Conservation (phyloP, 2,329 filamentous ascomycete species). For the Malbranchea cinnamomea region DNA sequence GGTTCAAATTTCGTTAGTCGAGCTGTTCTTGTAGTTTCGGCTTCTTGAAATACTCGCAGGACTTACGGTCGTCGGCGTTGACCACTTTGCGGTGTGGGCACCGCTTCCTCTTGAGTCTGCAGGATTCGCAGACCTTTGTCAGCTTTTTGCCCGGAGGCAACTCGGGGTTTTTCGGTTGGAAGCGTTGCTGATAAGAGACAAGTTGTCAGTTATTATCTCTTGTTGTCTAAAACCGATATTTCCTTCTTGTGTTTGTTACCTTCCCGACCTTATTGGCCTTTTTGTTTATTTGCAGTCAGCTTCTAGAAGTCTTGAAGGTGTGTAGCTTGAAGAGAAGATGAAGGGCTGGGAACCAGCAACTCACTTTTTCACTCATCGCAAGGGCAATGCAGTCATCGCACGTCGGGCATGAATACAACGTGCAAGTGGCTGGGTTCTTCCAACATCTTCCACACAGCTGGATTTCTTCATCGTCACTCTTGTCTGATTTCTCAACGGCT, state of each 20-base stretch:
- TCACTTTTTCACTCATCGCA: conserved; percentile 12
- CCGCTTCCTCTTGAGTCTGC: conserved; percentile 11
- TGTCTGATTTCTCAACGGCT: background rate
- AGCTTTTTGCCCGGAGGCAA: conserved; percentile 11
- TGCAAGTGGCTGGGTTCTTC: conserved; percentile 11
- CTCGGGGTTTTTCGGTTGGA: conserved; percentile 10
- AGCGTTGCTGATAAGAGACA: no score
- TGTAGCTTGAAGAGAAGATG: background rate
- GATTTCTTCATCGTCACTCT: background rate
- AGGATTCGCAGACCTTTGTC: conserved; percentile 12
- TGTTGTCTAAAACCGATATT: background rate
- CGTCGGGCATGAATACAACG: conserved; percentile 12
- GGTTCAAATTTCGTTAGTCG: no score
- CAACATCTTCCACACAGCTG: conserved; percentile 12
- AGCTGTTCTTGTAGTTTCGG: no score
- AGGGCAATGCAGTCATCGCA: conserved; percentile 10
- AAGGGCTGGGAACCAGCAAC: background rate
- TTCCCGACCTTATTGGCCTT: no score
- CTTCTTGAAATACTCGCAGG: no score
- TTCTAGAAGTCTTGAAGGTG: no score
- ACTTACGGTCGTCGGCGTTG: conserved; percentile 12
- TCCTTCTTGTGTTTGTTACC: conserved; percentile 4
- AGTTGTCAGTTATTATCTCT: background rate
- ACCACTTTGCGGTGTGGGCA: conserved; percentile 13
- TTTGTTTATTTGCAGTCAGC: no score